Conservation (phyloP, 1,139 yeast genomes). For the Candida albicans region DNA sequence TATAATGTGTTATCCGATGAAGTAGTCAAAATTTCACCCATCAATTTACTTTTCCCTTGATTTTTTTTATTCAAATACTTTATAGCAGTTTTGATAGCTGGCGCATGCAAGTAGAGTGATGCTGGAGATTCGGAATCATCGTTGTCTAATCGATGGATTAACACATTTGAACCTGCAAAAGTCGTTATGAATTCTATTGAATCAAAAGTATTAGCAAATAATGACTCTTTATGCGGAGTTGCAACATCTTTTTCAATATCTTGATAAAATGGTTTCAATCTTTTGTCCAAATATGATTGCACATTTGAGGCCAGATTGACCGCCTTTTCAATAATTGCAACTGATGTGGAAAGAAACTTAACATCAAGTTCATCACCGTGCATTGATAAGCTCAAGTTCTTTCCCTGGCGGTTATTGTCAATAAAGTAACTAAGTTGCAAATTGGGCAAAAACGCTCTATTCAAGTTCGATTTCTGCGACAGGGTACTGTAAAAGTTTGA, state of each 20-base stretch:
- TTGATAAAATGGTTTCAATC: conserved; percentile 12
- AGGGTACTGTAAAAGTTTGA: conserved; percentile 51
- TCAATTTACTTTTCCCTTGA: conserved; percentile 43
- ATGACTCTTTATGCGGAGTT: conserved; percentile 13
- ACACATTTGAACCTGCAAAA: conserved; percentile 73
- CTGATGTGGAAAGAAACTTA: conserved; percentile 54
- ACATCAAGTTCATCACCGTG: conserved; percentile 72
- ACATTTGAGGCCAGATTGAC: conserved; percentile 45
- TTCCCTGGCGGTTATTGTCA: conserved; percentile 27
- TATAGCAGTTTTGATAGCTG: conserved; percentile 63
- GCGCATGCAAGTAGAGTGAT: conserved; percentile 69
- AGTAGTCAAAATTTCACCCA: conserved; percentile 60
- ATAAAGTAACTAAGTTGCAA: conserved; percentile 60
- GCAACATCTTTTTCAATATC: conserved; percentile 3
- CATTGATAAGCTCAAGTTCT: conserved; percentile 44
- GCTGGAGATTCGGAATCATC: conserved; percentile 45
- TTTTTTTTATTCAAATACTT: conserved; percentile 30
- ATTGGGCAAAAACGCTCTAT: conserved; percentile 66
- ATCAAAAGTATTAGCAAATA: conserved; percentile 33
- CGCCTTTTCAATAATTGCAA: conserved; percentile 46
- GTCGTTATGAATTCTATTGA: conserved; percentile 53
- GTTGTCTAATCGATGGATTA: conserved; percentile 48
- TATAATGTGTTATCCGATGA: conserved; percentile 70
- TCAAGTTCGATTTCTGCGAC: conserved; percentile 47
- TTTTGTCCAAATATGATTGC: conserved; percentile 35